phyloP scores from a whole-genome alignment of 192 early-diverging fungal species.

The Coemansia sp. region DNA sequence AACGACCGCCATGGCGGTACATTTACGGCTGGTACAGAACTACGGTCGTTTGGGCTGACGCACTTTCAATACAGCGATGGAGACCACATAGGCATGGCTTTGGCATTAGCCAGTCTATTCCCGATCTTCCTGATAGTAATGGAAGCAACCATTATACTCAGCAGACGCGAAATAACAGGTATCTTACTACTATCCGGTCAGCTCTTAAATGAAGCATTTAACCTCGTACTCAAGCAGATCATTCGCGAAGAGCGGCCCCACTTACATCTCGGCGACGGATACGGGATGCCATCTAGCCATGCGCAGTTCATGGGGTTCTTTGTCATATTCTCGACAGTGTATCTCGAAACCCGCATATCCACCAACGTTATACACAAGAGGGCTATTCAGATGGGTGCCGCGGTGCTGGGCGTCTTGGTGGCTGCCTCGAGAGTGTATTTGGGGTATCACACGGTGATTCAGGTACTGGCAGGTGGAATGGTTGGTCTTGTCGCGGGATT shows the following conservation, averaged over 20 bases:
- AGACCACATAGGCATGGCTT: conserved; percentile 35
- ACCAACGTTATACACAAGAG: conserved; percentile 19
- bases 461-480: conserved; percentile 29
- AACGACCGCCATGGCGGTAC: neutral
- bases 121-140: conserved; percentile 55
- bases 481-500: conserved; percentile 27
- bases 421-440: conserved; percentile 45
- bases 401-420: conserved; percentile 24
- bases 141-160: conserved; percentile 46
- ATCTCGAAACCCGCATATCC: conserved; percentile 22
- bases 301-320: conserved; percentile 59
- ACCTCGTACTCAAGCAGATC: conserved; percentile 29
- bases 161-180: conserved; percentile 48
- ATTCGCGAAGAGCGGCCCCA: conserved; percentile 42
- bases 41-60: conserved; percentile 46
- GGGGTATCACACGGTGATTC: conserved; percentile 39
- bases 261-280: conserved; percentile 48
- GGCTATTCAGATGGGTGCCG: conserved; percentile 24
- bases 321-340: conserved; percentile 25
- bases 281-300: conserved; percentile 59
- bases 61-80: conserved; percentile 54
- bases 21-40: conserved; percentile 8
- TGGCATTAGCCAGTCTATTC: conserved; percentile 47
- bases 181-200: conserved; percentile 41
- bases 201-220: conserved; percentile 48